Evolutionary conservation across 129 eudicot species (phyloP).

Genomic region (Deinandra increscens): DNA sequence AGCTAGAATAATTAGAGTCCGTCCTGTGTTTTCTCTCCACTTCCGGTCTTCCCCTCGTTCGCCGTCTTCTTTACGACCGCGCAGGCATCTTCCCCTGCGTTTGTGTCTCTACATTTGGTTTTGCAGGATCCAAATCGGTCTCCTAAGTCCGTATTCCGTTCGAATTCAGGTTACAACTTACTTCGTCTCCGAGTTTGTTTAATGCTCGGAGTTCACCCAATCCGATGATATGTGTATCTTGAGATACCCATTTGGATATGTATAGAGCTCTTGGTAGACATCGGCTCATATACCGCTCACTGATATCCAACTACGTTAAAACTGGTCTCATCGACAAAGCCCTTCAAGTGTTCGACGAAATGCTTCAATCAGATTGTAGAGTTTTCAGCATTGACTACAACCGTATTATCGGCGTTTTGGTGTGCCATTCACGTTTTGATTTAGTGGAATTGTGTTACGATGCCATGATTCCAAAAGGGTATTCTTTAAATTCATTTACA

Average conservation of each 20-base stretch:
- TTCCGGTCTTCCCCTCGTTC: constrained; percentile 18
- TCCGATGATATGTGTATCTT: constrained; percentile 49
- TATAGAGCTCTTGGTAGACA: constrained; percentile 62
- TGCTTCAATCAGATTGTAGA: constrained; percentile 75
- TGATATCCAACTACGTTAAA: constrained; percentile 57
- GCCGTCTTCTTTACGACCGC: constrained; percentile 38
- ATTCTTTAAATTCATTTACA: constrained; percentile 78
- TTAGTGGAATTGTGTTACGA: constrained; percentile 66
- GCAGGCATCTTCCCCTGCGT: constrained; percentile 21
- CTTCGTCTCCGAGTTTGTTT: constrained; percentile 15
- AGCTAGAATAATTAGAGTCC: no score
- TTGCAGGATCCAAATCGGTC: constrained; percentile 2
- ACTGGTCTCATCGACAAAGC: constrained; percentile 67
- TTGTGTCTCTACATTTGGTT: not conserved
- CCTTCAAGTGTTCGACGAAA: constrained; percentile 79
- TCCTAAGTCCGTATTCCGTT: constrained; percentile 11
- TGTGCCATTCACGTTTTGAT: constrained; percentile 59
- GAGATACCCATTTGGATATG: constrained; percentile 61
- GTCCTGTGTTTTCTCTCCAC: constrained; percentile 18
- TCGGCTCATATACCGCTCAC: constrained; percentile 69
- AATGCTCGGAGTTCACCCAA: constrained; percentile 31
- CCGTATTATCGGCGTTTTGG: constrained; percentile 77
- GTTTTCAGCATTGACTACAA: constrained; percentile 87
- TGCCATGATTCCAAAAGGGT: constrained; percentile 64
- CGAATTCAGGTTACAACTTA: constrained; percentile 2